Base-by-base conservation (phyloP, 352 stramenopile genomes). In the Phytophthora sansomeana region DNA sequence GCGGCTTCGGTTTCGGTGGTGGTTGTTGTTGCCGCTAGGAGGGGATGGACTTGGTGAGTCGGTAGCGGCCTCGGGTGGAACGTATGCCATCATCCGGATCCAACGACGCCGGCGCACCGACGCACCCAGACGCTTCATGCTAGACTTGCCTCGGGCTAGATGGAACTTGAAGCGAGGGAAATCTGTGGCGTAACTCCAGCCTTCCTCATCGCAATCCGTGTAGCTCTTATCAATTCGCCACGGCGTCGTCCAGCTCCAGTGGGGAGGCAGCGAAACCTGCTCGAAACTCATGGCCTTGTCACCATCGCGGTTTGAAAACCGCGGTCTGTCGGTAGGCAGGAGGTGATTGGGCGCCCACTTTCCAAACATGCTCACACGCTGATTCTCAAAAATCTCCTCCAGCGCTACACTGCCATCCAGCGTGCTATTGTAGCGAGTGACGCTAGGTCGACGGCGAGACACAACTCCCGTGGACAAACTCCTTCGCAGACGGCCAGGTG, bases 171-270 rank as follows among this genome's bases (percentile, higher is more conserved):
- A 96, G 32, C 87, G 85, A 26, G 85, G 87, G 46, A 96, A 96
- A 52, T 94, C 85, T 5, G 79, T 93, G 8, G 87, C 87, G 58
- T 96, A 96, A 65, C 87, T 96, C 87, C 87, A 96, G 21, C 87
- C 87, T 80, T 96, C 85, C 43, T 94, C 87, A 42, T 96, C 85
- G 50, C 87, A 96, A 54, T 96, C 83, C 6, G 87, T 96, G 75
- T 96, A 96, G 62, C 79, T 94, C 75, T 87, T 93, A 76, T 96
- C 87, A 21, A 96, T 91, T 17, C 86, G 85, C 87, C 87, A 96
- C 13, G 87, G 85, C 33, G 87, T 90, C 11, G 84, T 94, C 87
- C 87, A 96, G 52, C 87, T 87, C 87, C 87, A 96, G 56, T 91
- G 60, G 16, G 73, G 79, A 47, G 85, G 87, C n/a, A 91, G 56